A percentile compares a stretch with the other conserved stretches of the same genome.
Conservation (phyloP, 306 rosid genomes). For the Dryas alaskensis region DNA sequence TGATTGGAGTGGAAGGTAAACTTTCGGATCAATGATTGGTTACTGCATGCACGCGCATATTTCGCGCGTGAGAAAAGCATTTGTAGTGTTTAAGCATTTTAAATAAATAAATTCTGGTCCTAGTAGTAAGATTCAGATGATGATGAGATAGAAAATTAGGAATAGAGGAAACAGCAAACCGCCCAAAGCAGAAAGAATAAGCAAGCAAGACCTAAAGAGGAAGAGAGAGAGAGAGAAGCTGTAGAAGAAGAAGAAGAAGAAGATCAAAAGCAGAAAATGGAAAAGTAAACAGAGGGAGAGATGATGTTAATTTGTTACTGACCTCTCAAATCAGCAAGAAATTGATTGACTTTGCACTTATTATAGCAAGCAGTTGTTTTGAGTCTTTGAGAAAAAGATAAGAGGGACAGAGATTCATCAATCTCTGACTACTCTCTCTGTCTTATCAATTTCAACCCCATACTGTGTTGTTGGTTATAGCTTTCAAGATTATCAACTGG, state of each 20-base stretch:
- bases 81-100: neutral
- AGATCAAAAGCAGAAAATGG: neutral
- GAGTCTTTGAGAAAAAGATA: neutral
- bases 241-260: neutral
- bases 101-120: slow-evolving; percentile 23
- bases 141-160: slow-evolving; percentile 18
- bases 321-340: slow-evolving; percentile 19
- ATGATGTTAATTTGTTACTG: slow-evolving; percentile 7
- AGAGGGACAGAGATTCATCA: slow-evolving; percentile 19
- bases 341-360: slow-evolving; percentile 32
- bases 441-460: slow-evolving; percentile 39
- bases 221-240: neutral
- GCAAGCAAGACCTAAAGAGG: neutral
- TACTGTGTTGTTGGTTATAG: neutral
- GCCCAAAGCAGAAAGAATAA: neutral
- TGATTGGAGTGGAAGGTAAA: neutral
- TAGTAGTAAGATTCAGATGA: slow-evolving; percentile 36
- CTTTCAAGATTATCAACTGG: slow-evolving; percentile 19
- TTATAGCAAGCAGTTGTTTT: neutral
- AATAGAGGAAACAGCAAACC: slow-evolving; percentile 20
- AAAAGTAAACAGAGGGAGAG: too few relatives aligned
- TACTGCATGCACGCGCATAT: neutral
- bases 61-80: slow-evolving; percentile 3
- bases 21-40: neutral
- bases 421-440: slow-evolving; percentile 11